Base-by-base conservation (phyloP, 805 yeast species). In the Teunomyces tritomae region DNA sequence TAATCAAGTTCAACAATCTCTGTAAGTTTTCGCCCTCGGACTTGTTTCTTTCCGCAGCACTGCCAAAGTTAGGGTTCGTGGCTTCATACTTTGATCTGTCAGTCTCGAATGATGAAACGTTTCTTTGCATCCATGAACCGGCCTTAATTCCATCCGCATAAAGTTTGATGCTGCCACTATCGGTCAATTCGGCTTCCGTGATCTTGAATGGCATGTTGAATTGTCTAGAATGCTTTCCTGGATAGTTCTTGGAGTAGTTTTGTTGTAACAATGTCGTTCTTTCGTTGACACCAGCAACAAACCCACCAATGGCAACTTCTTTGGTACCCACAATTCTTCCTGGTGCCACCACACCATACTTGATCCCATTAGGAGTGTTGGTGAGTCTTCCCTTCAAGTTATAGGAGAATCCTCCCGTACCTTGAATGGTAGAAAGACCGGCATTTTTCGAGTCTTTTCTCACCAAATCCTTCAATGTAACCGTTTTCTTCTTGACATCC, bases 361-460 rank as follows among this genome's bases (percentile, higher is more conserved):
- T 69, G 20, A 82, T 66, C 43, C 96, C 96, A 57, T 84, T 80
- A 17, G 95, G 94, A 3, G 86, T 73, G 62, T 82, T 85, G 49
- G 71, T 61, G 33, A 89, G 68, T 62, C 89, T 78, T 5, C 96
- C 96, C 49, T 75, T 77, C 51, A 85, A 77, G 34, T 72, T 73
- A 57, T 87, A 89, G 1, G 88, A 78, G 50, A 88, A 74, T 5
- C 96, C 96, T 27, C 86, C 96, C 6, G 87, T 79, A 28, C 90
- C 95, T 46, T 84, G 77, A 40, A 80, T 62, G 27, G 51, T 51
- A 29, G 56, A 50, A 26, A 49, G 20, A 6, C 46, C 44, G 11
- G 47, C 43, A 8, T 42, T 32, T 24, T 44, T 46, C 7, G 61
- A 58, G 26, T 51, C 43, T n/a, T 47, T 51, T 40, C 57, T 62